Evolutionary conservation across 1,139 yeast species (phyloP), one percentile per base, ranked within the genome.

Genomic region (Blastobotrys capitulatus): DNA sequence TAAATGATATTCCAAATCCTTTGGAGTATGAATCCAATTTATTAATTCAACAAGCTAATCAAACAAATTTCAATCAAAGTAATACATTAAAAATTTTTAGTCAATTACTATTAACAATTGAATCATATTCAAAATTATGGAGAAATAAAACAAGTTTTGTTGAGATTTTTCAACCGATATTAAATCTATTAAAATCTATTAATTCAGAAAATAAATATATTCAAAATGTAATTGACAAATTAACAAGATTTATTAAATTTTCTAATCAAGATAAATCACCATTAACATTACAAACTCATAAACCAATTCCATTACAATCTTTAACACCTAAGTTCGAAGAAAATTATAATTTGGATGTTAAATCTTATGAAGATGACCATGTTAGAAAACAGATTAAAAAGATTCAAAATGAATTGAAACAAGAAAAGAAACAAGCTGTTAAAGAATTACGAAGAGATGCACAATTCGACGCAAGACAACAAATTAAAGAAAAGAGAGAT

Each of bases 281-380:
- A 51, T 76, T 92, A 58, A 72, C 82, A n/a, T 75, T 92, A 56
- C 99, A 94, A 70, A 72, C 79, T n/a, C 97, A 90, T 70, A 80
- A 79, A 62, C 88, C 95, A 32, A 67, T 92, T 51, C 86, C 96
- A 3, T 85, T 94, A 61, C 84, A 92, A 44, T 79, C 96, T 1
- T 78, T 77, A 63, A 85, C 90, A 40, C 99, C 99, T 57, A 84
- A 86, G 69, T 94, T 86, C 64, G 97, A 90, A 69, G 97, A 88
- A 63, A 88, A 89, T 73, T 94, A 84, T 78, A 90, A 89, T 71
- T 96, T 97, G 52, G 97, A 88, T 64, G 86, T 83, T 79, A 88
- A 86, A 70, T 86, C 95, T 13, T 86, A 89, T 67, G 97, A 90
- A 65, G 78, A 84, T 50, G 86, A 90, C 65, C 76, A 82, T 57